Conservation (phyloP, 176 grass and related monocot species). For the Typha latifolia region DNA sequence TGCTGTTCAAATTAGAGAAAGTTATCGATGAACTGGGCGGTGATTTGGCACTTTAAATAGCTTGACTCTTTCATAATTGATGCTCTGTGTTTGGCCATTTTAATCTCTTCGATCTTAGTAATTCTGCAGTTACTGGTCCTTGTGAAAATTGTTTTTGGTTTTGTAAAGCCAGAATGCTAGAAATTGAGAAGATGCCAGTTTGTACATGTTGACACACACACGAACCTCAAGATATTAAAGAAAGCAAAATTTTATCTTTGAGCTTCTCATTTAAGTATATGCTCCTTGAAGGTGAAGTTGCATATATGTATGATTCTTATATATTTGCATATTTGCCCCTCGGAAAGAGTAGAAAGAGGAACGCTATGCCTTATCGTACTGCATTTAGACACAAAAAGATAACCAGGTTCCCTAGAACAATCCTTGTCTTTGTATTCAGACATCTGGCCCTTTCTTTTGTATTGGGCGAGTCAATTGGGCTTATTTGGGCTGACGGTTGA, state of each 20-base stretch:
- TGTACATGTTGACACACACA: not conserved
- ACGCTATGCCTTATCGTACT: no score
- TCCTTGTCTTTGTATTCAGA: no score
- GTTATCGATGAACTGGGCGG: constrained; percentile 58
- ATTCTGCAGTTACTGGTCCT: not conserved
- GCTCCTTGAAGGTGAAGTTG: no score
- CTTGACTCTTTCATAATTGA: not conserved
- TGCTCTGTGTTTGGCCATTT: not conserved
- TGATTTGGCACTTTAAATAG: constrained; percentile 36
- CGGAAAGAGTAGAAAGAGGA: no score
- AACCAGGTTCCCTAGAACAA: no score
- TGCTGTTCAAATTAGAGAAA: constrained; percentile 48
- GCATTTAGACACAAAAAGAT: no score
- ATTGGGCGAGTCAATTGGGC: no score
- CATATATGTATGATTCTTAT: no score
- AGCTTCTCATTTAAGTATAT: no score
- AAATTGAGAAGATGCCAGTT: not conserved
- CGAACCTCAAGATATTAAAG: not conserved
- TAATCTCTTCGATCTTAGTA: not conserved
- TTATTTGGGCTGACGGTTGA: no score
- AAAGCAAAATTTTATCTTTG: not conserved
- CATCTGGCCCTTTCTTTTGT: no score
- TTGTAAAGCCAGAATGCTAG: not conserved
- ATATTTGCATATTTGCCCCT: no score
- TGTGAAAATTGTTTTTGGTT: not conserved